These are phyloP conservation scores for Drechslera avenae DNA, from an alignment of 2,329 filamentous ascomycete species.

Conservation along the genomic window DNA sequence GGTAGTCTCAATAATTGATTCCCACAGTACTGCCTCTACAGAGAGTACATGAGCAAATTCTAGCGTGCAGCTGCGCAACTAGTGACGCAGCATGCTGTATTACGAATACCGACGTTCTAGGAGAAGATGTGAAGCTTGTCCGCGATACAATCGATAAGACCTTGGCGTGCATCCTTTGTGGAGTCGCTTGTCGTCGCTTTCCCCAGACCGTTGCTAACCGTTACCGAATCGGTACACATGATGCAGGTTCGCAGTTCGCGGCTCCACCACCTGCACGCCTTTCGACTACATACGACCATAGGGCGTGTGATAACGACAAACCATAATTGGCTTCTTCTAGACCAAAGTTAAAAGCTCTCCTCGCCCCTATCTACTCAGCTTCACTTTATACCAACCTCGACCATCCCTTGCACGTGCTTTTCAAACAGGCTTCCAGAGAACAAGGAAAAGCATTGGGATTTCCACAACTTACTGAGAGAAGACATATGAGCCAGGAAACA, in stretches of 20 bases:
- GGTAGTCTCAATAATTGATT: neutral
- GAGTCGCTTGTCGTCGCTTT: conserved; percentile 27
- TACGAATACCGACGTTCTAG: neutral
- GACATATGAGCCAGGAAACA: neutral
- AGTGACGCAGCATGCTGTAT: neutral
- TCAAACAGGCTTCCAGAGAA: neutral
- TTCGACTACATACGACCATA: conserved; percentile 25
- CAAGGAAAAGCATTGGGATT: neutral
- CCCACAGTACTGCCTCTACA: neutral
- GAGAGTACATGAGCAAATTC: too few species aligned
- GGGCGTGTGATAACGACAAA: conserved; percentile 22
- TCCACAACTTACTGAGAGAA: neutral
- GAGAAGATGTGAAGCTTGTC: conserved; percentile 20
- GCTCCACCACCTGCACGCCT: conserved; percentile 18
- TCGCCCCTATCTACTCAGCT: neutral
- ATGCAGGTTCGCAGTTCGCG: conserved; percentile 16
- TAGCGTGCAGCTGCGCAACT: neutral
- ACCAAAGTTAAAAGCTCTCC: conserved; percentile 7
- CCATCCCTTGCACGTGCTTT: neutral
- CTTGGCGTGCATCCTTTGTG: conserved; percentile 17
- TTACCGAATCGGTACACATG: conserved; percentile 25
- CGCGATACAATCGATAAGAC: neutral
- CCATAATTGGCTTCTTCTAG: neutral
- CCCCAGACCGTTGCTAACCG: conserved; percentile 44
- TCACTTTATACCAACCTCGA: neutral